Percentiles rank a stretch among this genome's conserved stretches.
phyloP scores from a whole-genome alignment of 176 grass and related monocot genomes.

The Juncus inflexus region DNA sequence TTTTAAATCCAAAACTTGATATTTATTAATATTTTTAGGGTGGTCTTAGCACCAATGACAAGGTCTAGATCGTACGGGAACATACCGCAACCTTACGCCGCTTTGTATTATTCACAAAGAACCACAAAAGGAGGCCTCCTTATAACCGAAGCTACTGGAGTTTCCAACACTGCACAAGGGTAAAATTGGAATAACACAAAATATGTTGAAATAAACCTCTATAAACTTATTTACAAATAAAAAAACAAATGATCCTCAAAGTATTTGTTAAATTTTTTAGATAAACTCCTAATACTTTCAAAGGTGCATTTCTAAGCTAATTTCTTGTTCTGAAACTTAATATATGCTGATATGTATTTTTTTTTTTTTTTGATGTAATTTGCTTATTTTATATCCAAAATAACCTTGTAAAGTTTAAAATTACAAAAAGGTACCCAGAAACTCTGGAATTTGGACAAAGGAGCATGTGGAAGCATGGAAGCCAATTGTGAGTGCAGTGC shows the following conservation, averaged over 20 bases:
- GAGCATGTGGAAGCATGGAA: conserved; percentile 37
- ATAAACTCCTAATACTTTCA: no score
- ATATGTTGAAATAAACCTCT: not conserved
- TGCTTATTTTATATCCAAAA: no score
- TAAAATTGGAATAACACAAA: not conserved
- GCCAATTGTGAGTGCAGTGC: conserved; percentile 32
- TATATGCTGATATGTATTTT: not conserved
- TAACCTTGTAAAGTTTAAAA: no score
- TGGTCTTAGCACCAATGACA: conserved; percentile 29
- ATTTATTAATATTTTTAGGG: conserved; percentile 7
- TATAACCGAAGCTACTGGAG: conserved; percentile 27
- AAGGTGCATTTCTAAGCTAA: no score
- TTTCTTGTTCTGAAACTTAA: not conserved
- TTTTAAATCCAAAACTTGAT: not conserved
- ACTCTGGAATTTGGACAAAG: conserved; percentile 58
- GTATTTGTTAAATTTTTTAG: no score
- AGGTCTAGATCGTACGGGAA: conserved; percentile 26
- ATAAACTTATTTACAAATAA: no score
- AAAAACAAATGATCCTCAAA: no score
- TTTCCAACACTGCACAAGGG: conserved; percentile 28
- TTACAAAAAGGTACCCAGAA: conserved; percentile 13
- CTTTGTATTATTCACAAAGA: conserved; percentile 34
- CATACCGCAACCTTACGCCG: conserved; percentile 14
- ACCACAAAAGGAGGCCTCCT: conserved; percentile 25
- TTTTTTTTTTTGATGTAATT: not conserved